Percentiles rank a stretch among this genome's conserved stretches.
These are phyloP conservation scores for Lophiostoma macrostomum DNA, from an alignment of 495 filamentous ascomycete species.

Conservation along the genomic window DNA sequence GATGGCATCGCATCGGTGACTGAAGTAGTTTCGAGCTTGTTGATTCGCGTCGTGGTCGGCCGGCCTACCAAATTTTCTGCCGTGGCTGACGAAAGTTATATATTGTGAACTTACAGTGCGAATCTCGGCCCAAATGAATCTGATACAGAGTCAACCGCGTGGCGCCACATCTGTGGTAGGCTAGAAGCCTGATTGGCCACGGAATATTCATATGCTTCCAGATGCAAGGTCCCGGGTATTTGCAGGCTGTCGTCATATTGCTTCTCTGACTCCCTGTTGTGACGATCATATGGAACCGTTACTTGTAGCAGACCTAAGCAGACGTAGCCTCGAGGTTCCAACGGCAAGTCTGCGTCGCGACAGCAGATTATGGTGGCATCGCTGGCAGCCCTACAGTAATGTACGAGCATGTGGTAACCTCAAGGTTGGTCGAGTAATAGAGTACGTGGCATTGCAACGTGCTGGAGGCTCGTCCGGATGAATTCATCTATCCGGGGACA, in stretches of 20 bases:
- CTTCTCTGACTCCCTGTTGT: not conserved
- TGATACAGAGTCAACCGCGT: constrained; percentile 5
- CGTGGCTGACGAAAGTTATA: constrained; percentile 1
- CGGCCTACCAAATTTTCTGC: constrained; percentile 1
- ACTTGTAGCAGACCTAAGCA: not conserved
- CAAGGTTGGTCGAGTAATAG: not conserved
- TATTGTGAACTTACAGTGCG: not conserved
- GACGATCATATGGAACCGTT: not conserved
- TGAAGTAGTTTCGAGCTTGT: constrained; percentile 8
- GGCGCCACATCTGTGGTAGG: constrained; percentile 19
- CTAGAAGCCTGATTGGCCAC: constrained; percentile 6
- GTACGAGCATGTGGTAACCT: constrained; percentile 7
- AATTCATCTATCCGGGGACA: constrained; percentile 14
- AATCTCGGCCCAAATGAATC: constrained; percentile 4
- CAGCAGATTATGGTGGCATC: constrained; percentile 5
- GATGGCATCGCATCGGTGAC: no score
- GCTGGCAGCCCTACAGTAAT: not conserved
- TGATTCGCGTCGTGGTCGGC: not conserved
- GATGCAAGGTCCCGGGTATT: constrained; percentile 4
- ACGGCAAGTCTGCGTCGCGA: not conserved
- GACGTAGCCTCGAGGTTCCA: not conserved
- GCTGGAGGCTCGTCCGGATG: constrained; percentile 1
- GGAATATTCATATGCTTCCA: constrained; percentile 10
- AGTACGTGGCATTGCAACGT: not conserved
- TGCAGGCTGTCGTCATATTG: constrained; percentile 9